phyloP scores from a whole-genome alignment of 2,329 filamentous ascomycete genomes.

The Lasiodiplodia sp. region DNA sequence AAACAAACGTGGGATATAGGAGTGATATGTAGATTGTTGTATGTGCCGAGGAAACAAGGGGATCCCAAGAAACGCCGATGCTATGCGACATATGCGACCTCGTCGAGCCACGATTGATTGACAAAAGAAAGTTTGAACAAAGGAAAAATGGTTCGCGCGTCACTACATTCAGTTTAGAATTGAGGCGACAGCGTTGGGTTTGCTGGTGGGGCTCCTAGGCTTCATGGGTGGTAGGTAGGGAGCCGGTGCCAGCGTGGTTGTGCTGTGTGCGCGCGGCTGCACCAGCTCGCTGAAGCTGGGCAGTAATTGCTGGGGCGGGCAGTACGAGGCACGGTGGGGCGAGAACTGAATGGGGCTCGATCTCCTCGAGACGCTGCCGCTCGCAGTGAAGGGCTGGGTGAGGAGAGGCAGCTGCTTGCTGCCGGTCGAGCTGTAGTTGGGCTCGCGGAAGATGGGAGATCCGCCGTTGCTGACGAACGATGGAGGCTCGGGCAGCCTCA shows the following conservation, averaged over 20 bases:
- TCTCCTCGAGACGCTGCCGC: slow-evolving; percentile 2
- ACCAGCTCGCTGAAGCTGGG: slow-evolving; percentile 44
- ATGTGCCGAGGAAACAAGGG: slow-evolving; percentile 9
- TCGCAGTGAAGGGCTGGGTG: slow-evolving; percentile 39
- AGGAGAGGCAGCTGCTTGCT: slow-evolving; percentile 34
- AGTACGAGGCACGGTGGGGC: slow-evolving; percentile 32
- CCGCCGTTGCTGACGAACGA: slow-evolving; percentile 5
- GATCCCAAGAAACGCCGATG: slow-evolving; percentile 22
- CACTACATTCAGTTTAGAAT: slow-evolving; percentile 17
- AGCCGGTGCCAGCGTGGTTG: not conserved
- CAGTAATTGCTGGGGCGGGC: slow-evolving; percentile 39
- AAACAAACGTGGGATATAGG: not conserved
- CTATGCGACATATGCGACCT: slow-evolving; percentile 20
- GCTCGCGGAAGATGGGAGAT: slow-evolving; percentile 27
- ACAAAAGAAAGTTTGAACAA: slow-evolving; percentile 13
- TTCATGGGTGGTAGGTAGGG: slow-evolving; percentile 35
- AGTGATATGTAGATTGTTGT: slow-evolving; percentile 13
- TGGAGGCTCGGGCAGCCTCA: slow-evolving; percentile 32
- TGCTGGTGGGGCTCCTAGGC: slow-evolving; percentile 20
- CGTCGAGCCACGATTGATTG: not conserved
- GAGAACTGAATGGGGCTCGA: slow-evolving; percentile 31
- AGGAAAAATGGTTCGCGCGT: not conserved
- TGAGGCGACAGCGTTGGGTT: slow-evolving; percentile 24
- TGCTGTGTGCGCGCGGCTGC: slow-evolving; percentile 36
- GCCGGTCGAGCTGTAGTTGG: slow-evolving; percentile 11